A percentile compares a stretch with the other conserved stretches of the same genome.
Conservation (phyloP, 805 yeast species). For the Kluyveromyces lactis region DNA sequence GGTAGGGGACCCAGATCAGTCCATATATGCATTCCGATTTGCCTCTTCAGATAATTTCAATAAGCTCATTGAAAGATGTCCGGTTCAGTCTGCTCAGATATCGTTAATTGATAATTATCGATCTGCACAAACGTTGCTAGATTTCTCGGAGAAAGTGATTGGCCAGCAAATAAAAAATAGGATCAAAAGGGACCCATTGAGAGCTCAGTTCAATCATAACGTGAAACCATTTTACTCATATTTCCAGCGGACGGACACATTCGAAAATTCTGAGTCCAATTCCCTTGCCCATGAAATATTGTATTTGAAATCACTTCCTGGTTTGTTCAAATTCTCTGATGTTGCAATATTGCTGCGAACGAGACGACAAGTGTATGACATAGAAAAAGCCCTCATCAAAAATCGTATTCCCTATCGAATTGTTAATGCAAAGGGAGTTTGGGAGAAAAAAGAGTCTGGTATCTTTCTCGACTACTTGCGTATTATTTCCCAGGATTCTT, state of each 20-base stretch:
- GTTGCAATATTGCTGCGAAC: constrained; percentile 67
- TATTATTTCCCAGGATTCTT: constrained; percentile 49
- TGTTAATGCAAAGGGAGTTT: constrained; percentile 67
- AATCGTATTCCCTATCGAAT: constrained; percentile 55
- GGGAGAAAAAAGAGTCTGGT: constrained; percentile 67
- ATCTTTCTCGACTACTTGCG: constrained; percentile 57
- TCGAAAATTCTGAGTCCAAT: constrained; percentile 45
- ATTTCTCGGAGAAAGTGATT: constrained; percentile 58
- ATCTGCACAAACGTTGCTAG: constrained; percentile 60
- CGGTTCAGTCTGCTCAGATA: constrained; percentile 29
- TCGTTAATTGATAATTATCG: constrained; percentile 67
- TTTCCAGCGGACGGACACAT: constrained; percentile 15
- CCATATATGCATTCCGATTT: constrained; percentile 81
- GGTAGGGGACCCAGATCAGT: constrained; percentile 96
- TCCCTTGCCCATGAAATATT: constrained; percentile 50
- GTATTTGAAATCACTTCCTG: constrained; percentile 38
- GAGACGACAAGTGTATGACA: constrained; percentile 46
- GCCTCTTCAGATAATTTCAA: constrained; percentile 68
- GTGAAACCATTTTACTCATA: constrained; percentile 40
- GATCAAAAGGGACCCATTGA: constrained; percentile 35
- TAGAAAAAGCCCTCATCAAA: constrained; percentile 56
- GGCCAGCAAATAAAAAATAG: constrained; percentile 39
- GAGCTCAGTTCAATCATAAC: constrained; percentile 36
- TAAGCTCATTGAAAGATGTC: constrained; percentile 38
- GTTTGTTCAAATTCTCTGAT: constrained; percentile 43